Base-by-base conservation (phyloP, 2,329 filamentous ascomycete genomes). In the Arthrobotrys entomopaga region DNA sequence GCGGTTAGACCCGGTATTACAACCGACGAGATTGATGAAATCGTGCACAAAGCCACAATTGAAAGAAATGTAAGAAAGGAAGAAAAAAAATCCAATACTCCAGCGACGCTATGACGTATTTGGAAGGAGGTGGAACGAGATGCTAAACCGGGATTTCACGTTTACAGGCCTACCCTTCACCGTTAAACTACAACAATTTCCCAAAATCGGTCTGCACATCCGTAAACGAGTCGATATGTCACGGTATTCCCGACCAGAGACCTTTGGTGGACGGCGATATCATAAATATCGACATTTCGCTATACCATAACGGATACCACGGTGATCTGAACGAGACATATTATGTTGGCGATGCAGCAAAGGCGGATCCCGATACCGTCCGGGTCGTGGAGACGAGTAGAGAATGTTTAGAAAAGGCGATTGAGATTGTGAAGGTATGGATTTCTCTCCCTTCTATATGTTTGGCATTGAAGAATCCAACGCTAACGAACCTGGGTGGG, bases 181-280 rank as follows among this genome's bases (percentile, higher is more conserved):
- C 94, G 0, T 85, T 98, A 38, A 97, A 97, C 84, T 98, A 98
- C 83, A 91, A 91, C 84, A 86, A 93, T 82, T 99, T 98, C 83
- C 95, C 95, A 77, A 99, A 99, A 84, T 99, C 95, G 0, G 91
- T 97, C 76, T 99, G 95, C 83, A 98, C 94, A 2, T 98, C 94
- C 1, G 84, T 91, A 57, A 99, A 99, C 84, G 95, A 99, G 83
- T 91, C 97, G 77, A 98, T 99, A 81, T 99, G 95, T 84, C 95
- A 99, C 85, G 95, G 95, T 61, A 99, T 99, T 77, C 95, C 95
- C 15, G 95, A 99, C 80, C 89, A 96, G 81, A 88, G 95, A 65
- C 85, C 91, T 6, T 86, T 99, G 0, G 83, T 92, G 76, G 94
- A 99, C 78, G 95, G 95, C 76, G 95, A 99, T 80, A 98, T 99